A percentile compares a stretch with the other conserved stretches of the same genome.
Conservation (phyloP, 148 eudicot species). For the Rhododendron henanense region DNA sequence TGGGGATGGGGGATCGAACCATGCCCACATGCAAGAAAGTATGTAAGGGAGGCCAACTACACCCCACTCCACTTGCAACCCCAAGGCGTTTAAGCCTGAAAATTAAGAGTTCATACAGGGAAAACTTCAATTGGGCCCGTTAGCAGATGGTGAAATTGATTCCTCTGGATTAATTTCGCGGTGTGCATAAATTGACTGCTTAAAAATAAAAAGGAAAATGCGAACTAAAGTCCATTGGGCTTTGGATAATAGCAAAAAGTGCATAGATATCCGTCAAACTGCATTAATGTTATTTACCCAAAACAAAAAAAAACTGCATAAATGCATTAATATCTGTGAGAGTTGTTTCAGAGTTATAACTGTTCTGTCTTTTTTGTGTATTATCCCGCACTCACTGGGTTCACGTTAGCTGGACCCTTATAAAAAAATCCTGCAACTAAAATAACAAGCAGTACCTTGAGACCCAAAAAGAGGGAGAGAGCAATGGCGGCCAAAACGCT, state of each 20-base stretch:
- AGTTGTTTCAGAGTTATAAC: background rate
- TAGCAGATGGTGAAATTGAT: background rate
- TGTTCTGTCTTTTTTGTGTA: background rate
- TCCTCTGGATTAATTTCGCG: no score
- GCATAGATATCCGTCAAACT: background rate
- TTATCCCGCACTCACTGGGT: background rate
- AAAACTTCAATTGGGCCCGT: background rate
- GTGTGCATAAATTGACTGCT: background rate
- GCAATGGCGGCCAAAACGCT: constrained; percentile 78
- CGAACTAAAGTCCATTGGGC: background rate
- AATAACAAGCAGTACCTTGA: constrained; percentile 1
- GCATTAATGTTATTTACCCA: no score
- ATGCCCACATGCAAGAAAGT: no score
- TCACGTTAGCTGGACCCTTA: background rate
- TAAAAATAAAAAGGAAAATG: background rate
- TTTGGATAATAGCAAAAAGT: background rate
- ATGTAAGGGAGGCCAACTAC: no score
- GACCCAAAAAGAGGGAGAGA: constrained; percentile 50
- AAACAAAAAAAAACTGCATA: no score
- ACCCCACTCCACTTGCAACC: no score
- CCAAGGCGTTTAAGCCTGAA: no score
- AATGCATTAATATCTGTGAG: no score
- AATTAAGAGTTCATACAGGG: no score
- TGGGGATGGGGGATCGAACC: no score
- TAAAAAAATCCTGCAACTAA: background rate